phyloP scores from a whole-genome alignment of 2,329 filamentous ascomycete species.

The Aspergillus pseudoterreus region DNA sequence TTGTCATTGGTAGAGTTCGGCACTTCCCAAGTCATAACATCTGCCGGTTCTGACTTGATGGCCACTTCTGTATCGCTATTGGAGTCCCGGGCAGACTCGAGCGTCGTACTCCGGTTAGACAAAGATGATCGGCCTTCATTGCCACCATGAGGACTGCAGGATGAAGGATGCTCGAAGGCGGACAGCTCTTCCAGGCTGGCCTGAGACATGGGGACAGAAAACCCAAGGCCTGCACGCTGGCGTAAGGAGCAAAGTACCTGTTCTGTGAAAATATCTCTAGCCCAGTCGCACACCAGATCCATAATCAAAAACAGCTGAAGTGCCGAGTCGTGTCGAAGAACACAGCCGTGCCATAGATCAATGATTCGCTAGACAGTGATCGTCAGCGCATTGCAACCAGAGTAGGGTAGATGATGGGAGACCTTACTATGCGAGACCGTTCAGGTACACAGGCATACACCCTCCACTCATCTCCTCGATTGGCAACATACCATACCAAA shows the following conservation, averaged over 20 bases:
- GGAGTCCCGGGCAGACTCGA: neutral
- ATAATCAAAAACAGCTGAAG: conserved; percentile 5
- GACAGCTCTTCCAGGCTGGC: neutral
- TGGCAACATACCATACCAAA: conserved; percentile 4
- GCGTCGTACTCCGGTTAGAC: neutral
- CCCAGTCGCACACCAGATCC: conserved; percentile 2
- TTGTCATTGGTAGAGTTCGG: neutral
- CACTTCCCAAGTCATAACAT: neutral
- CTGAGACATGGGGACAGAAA: neutral
- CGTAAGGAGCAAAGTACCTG: neutral
- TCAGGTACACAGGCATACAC: conserved; percentile 5
- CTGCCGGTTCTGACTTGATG: neutral
- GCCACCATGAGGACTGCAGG: neutral
- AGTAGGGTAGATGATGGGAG: neutral
- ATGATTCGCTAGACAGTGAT: neutral
- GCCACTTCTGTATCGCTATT: neutral
- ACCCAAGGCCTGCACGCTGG: neutral
- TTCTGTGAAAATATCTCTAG: conserved; percentile 5
- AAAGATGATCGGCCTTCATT: neutral
- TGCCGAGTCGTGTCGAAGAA: conserved; percentile 5
- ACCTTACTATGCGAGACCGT: conserved; percentile 1
- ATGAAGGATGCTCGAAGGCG: neutral
- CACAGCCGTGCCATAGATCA: conserved; percentile 3
- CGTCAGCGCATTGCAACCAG: neutral
- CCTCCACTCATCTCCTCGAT: conserved; percentile 6